Evolutionary conservation across 331 rosid species (phyloP).

Genomic region (Pyrus hybrid): DNA sequence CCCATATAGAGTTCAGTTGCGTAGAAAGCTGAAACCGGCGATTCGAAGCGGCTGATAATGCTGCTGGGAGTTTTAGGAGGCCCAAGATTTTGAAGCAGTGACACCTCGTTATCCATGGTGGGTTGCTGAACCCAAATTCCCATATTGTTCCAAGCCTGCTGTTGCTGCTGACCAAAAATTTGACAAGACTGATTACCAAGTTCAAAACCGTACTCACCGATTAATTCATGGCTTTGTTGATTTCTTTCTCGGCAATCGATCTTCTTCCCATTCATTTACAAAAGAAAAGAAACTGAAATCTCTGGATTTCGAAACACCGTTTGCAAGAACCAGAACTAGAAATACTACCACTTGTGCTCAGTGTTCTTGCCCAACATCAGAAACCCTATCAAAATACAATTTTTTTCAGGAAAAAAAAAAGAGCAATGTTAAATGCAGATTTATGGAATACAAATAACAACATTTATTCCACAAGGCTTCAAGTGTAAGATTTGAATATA

Average conservation of each 20-base stretch:
- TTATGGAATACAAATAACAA: constrained; percentile 20
- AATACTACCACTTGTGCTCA: not conserved
- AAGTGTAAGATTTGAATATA: constrained; percentile 35
- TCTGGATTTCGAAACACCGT: not conserved
- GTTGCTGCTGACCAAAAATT: constrained; percentile 22
- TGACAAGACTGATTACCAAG: constrained; percentile 18
- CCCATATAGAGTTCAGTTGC: constrained; percentile 63
- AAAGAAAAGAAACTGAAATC: not conserved
- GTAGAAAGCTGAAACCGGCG: constrained; percentile 59
- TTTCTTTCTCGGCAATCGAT: constrained; percentile 25
- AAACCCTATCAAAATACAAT: constrained; percentile 2
- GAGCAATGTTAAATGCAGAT: constrained; percentile 21
- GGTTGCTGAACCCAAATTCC: constrained; percentile 28
- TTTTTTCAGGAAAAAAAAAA: not conserved
- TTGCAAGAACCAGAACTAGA: constrained; percentile 8
- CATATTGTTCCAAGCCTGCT: constrained; percentile 31
- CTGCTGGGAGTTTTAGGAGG: constrained; percentile 25
- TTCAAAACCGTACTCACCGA: constrained; percentile 25
- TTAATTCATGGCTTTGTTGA: constrained; percentile 31
- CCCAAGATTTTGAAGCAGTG: constrained; percentile 19
- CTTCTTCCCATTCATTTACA: constrained; percentile 45
- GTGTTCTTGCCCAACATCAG: constrained; percentile 1
- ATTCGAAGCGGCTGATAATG: constrained; percentile 45
- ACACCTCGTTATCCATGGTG: constrained; percentile 21
- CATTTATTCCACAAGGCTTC: constrained; percentile 34